Evolutionary conservation across 2,329 filamentous ascomycete genomes (phyloP), one percentile per base, ranked within the genome.

Genomic region (Piedraia hortae): DNA sequence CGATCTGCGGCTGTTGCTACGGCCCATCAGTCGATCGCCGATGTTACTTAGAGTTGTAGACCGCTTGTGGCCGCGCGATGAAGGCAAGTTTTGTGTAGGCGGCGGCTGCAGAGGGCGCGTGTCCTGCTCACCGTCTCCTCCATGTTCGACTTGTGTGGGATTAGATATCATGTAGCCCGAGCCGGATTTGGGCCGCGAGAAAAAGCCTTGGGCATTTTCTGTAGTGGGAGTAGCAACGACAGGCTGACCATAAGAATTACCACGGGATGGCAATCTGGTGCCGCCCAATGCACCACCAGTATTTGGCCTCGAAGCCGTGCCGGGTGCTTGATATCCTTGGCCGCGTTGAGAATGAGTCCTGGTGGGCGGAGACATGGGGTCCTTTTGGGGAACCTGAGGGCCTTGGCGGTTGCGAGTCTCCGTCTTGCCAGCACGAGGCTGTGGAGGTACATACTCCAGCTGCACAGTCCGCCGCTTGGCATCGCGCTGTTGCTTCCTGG

Each of bases 381-480:
- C n/a, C n/a, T n/a, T n/a, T n/a, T n/a, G n/a, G n/a, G n/a, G n/a
- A n/a, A n/a, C n/a, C n/a, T n/a, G n/a, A n/a, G n/a, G n/a, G n/a
- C n/a, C n/a, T n/a, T n/a, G n/a, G n/a, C n/a, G n/a, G n/a, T n/a
- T n/a, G n/a, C n/a, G n/a, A n/a, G n/a, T n/a, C n/a, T n/a, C n/a
- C n/a, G n/a, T n/a, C n/a, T n/a, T n/a, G n/a, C n/a, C n/a, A n/a
- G 82, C 91, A 39, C 82, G 67, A 4, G 77, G 88, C 12, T 69
- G 67, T 12, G 85, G 85, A 10, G 80, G 73, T 25, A 93, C 85
- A 45, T 97, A 97, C 51, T 97, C 85, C 28, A 97, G 74, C 48
- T 97, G 85, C 1, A 97, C 77, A 0, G 85, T 97, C 35, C 80
- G 65, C 26, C 85, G 67, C 48, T 93, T 93, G 36, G 71, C 71